phyloP scores from a whole-genome alignment of 768 basidiomycete species.

The Leccinum disarticulatum region DNA sequence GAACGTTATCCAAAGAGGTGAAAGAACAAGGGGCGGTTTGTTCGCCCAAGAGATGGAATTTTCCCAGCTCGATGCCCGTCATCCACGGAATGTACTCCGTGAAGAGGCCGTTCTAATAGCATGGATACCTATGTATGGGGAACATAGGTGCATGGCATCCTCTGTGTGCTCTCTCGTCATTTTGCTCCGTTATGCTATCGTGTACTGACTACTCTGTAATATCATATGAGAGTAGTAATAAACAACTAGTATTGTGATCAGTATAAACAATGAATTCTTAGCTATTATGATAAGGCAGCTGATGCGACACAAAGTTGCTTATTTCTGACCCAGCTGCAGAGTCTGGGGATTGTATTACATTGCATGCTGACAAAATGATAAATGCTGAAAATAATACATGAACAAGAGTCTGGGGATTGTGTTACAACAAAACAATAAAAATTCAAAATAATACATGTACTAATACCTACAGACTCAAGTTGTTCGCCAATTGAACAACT shows the following conservation, averaged over 20 bases:
- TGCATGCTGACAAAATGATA: conserved; percentile 35
- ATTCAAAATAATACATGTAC: too few relatives aligned
- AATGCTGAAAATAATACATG: too few relatives aligned
- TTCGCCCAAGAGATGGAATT: conserved; percentile 33
- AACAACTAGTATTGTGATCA: not conserved
- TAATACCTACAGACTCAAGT: too few relatives aligned
- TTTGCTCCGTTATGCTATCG: conserved; percentile 6
- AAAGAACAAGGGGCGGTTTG: conserved; percentile 33
- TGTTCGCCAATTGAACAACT: too few relatives aligned
- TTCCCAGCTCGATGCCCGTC: conserved; percentile 27
- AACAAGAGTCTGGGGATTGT: too few relatives aligned
- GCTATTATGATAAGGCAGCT: too few relatives aligned
- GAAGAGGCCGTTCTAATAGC: conserved; percentile 34
- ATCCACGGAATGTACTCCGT: conserved; percentile 33
- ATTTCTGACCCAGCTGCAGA: too few relatives aligned
- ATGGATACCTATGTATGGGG: not conserved
- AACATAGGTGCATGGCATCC: not conserved
- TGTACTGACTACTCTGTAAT: conserved; percentile 7
- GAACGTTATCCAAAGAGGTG: conserved; percentile 34
- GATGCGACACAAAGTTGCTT: conserved; percentile 19
- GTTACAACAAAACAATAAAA: too few relatives aligned
- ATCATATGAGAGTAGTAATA: not conserved
- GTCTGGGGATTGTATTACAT: conserved; percentile 20
- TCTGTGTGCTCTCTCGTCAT: conserved; percentile 1
- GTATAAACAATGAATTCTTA: not conserved